A percentile compares a stretch with the other conserved stretches of the same genome.
phyloP scores from a whole-genome alignment of 225 moss, liverwort and hornwort species.

The Pseudoscleropodium purum region DNA sequence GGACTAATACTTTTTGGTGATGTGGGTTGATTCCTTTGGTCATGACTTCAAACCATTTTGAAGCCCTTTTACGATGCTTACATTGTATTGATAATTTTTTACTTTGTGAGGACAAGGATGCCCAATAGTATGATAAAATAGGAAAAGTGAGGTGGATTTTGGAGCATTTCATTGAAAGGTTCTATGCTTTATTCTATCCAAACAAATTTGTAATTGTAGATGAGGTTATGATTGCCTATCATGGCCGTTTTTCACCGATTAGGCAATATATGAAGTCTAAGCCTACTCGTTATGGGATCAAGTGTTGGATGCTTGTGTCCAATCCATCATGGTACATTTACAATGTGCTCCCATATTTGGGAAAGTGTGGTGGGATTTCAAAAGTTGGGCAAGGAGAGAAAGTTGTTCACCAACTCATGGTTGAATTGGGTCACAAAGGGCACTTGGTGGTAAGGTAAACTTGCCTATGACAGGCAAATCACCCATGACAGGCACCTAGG shows the following conservation, averaged over 20 bases:
- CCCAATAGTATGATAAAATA: neutral
- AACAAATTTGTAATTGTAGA: neutral
- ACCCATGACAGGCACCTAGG: too few species aligned
- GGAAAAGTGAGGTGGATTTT: neutral
- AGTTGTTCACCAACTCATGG: neutral
- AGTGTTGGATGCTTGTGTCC: neutral
- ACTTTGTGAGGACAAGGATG: rapidly evolving
- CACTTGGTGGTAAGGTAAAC: neutral
- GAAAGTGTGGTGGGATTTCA: neutral
- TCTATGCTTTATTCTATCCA: rapidly evolving
- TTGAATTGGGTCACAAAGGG: too few species aligned
- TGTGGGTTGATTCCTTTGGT: rapidly evolving
- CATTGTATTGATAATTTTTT: rapidly evolving
- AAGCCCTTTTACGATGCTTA: rapidly evolving
- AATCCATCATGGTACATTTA: neutral
- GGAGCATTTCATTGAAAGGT: neutral
- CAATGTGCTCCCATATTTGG: neutral
- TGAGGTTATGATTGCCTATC: neutral
- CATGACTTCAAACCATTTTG: neutral
- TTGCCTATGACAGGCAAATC: too few species aligned
- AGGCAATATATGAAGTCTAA: neutral
- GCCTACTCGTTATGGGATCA: neutral
- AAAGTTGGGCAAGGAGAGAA: neutral
- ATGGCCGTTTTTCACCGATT: neutral
- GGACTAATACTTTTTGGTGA: rapidly evolving